A percentile compares a stretch with the other conserved stretches of the same genome.
These are phyloP conservation scores for Secale cereale DNA, from an alignment of 176 grass and related monocot species.

Conservation along the genomic window DNA sequence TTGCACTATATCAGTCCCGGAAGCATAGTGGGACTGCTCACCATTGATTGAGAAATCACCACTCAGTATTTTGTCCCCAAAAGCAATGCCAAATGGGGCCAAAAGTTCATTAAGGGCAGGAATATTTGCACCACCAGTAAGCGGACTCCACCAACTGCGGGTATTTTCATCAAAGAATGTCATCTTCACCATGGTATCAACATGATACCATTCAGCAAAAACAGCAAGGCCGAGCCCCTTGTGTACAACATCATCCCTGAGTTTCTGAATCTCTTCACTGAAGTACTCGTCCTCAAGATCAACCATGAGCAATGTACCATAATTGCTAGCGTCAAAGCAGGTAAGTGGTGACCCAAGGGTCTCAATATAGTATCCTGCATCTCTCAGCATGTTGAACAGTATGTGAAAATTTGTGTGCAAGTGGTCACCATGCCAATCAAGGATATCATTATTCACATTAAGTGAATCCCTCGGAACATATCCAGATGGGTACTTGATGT, in stretches of 20 bases:
- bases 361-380: slow-evolving; percentile 90
- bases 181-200: slow-evolving; percentile 96
- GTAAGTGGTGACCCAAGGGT: slow-evolving; percentile 91
- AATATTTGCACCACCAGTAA: slow-evolving; percentile 96
- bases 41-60: slow-evolving; percentile 96
- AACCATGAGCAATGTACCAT: slow-evolving; percentile 94
- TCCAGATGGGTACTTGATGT: slow-evolving; percentile 95
- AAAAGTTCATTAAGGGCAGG: slow-evolving; percentile 93
- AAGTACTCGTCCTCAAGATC: slow-evolving; percentile 98
- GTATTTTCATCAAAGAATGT: slow-evolving; percentile 99
- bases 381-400: slow-evolving; percentile 94
- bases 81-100: slow-evolving; percentile 80
- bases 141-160: slow-evolving; percentile 97
- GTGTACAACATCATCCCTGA: slow-evolving; percentile 80
- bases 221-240: slow-evolving; percentile 79
- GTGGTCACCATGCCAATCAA: slow-evolving; percentile 99
- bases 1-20: slow-evolving; percentile 92
- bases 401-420: slow-evolving; percentile 98
- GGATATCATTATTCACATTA: slow-evolving; percentile 96
- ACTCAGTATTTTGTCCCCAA: slow-evolving; percentile 88
- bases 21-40: slow-evolving; percentile 95
- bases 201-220: slow-evolving; percentile 99
- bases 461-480: slow-evolving; percentile 98
- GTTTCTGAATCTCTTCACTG: slow-evolving; percentile 87
- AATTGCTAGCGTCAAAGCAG: slow-evolving; percentile 88